Conservation (phyloP, 129 eudicot genomes). For the Deinandra increscens region DNA sequence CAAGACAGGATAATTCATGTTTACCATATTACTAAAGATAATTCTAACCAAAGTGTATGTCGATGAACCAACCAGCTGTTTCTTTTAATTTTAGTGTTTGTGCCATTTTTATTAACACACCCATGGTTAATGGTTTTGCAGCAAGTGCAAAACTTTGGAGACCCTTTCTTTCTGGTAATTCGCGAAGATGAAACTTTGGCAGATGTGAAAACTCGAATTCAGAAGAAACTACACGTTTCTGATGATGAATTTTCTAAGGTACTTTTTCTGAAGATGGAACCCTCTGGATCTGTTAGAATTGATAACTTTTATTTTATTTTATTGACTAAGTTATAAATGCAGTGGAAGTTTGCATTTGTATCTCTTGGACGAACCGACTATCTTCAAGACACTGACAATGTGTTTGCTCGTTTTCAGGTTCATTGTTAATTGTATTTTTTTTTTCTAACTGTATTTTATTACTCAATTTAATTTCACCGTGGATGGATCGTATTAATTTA, state of each 20-base stretch:
- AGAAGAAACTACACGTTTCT: slow-evolving; percentile 81
- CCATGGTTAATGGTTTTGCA: slow-evolving; percentile 32
- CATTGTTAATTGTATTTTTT: neutral
- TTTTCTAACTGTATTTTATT: neutral
- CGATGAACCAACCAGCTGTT: neutral
- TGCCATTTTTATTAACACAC: neutral
- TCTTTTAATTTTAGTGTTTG: neutral
- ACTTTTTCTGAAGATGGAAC: too few relatives aligned
- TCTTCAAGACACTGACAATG: slow-evolving; percentile 74
- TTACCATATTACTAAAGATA: slow-evolving; percentile 87
- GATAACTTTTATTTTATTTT: too few relatives aligned
- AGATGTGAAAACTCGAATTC: slow-evolving; percentile 75
- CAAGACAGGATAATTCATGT: slow-evolving; percentile 89
- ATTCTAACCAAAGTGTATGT: slow-evolving; percentile 67
- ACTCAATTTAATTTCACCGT: neutral
- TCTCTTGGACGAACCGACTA: slow-evolving; percentile 86
- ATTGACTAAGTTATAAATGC: neutral
- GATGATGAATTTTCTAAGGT: slow-evolving; percentile 94
- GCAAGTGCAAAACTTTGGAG: slow-evolving; percentile 96
- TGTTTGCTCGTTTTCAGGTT: slow-evolving; percentile 87
- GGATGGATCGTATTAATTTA: neutral
- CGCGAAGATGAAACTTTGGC: slow-evolving; percentile 84
- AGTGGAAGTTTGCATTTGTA: slow-evolving; percentile 94
- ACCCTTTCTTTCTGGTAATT: slow-evolving; percentile 82
- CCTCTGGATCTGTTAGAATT: too few relatives aligned